A percentile compares a stretch with the other conserved stretches of the same genome.
Evolutionary conservation across 108 stramenopile species (phyloP).

Genomic region (Skeletonema potamos): DNA sequence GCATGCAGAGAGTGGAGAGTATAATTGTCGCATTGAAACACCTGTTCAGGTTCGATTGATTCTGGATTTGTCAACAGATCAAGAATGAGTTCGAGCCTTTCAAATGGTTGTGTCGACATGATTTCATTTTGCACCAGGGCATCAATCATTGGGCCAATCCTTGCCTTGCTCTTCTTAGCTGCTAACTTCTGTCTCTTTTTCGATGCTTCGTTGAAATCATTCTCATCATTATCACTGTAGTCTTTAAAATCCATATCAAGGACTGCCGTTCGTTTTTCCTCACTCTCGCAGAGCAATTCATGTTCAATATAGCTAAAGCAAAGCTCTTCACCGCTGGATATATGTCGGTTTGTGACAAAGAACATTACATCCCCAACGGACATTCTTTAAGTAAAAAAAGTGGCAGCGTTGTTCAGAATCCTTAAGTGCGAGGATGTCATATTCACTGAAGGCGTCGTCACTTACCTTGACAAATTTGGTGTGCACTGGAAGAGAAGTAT

Average conservation of each 20-base stretch:
- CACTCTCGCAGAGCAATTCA: slow-evolving; percentile 69
- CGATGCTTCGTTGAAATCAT: not conserved
- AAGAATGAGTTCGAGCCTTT: slow-evolving; percentile 64
- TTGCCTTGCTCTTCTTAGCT: slow-evolving; percentile 24
- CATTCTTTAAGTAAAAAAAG: slow-evolving; percentile 26
- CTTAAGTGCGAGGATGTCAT: not conserved
- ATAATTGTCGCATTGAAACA: slow-evolving; percentile 73
- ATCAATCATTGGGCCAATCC: slow-evolving; percentile 61
- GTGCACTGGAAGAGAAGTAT: not conserved
- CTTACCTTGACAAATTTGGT: slow-evolving; percentile 58
- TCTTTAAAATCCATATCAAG: slow-evolving; percentile 74
- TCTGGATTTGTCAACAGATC: slow-evolving; percentile 49
- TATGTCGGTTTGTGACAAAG: slow-evolving; percentile 73
- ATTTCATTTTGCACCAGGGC: slow-evolving; percentile 74
- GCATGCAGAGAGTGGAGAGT: slow-evolving; percentile 69
- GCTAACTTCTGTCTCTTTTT: not conserved
- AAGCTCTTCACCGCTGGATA: slow-evolving; percentile 56
- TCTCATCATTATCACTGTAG: slow-evolving; percentile 17
- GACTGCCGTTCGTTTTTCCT: slow-evolving; percentile 53
- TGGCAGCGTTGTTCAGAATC: not conserved
- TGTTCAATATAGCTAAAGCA: slow-evolving; percentile 83
- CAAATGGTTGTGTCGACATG: slow-evolving; percentile 67
- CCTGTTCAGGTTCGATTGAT: slow-evolving; percentile 26
- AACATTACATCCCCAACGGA: slow-evolving; percentile 82
- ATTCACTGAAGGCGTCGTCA: not conserved